Evolutionary conservation across 31 red algal species (phyloP).

Genomic region (Asparagopsis taxiformis): DNA sequence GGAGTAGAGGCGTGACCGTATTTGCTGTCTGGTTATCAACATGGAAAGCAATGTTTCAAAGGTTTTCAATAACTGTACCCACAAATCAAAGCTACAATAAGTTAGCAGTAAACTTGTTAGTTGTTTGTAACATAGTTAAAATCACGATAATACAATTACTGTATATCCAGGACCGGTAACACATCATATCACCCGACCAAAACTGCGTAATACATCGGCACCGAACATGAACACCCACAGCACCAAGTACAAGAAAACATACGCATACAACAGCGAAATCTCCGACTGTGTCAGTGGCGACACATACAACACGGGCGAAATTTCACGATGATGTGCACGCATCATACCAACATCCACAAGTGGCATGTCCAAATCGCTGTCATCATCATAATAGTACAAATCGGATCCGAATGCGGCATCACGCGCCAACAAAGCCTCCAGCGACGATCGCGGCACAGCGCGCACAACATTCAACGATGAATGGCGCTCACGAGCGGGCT

Average conservation of each 20-base stretch:
- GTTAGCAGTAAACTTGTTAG: too few species aligned
- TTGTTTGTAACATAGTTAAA: too few species aligned
- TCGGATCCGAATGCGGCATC: not conserved
- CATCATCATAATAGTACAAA: not conserved
- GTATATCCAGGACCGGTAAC: too few species aligned
- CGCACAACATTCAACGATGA: not conserved
- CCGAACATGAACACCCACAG: not conserved
- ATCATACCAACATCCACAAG: not conserved
- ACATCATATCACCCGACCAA: not conserved
- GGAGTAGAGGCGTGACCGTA: too few species aligned
- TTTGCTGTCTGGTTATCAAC: too few species aligned
- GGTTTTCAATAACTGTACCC: too few species aligned
- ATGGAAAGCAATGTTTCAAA: too few species aligned
- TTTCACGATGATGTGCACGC: not conserved
- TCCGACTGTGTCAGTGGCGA: not conserved
- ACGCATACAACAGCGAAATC: not conserved
- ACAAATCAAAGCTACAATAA: too few species aligned
- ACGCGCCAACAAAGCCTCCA: not conserved
- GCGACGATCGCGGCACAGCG: not conserved
- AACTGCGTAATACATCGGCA: not conserved
- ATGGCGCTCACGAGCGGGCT: not conserved
- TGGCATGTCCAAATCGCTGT: not conserved
- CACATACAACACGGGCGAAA: not conserved
- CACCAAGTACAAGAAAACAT: not conserved
- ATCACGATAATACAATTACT: too few species aligned